A percentile compares a stretch with the other conserved stretches of the same genome.
These are phyloP conservation scores for Acer negundo DNA, from an alignment of 345 rosid genomes.

Conservation along the genomic window DNA sequence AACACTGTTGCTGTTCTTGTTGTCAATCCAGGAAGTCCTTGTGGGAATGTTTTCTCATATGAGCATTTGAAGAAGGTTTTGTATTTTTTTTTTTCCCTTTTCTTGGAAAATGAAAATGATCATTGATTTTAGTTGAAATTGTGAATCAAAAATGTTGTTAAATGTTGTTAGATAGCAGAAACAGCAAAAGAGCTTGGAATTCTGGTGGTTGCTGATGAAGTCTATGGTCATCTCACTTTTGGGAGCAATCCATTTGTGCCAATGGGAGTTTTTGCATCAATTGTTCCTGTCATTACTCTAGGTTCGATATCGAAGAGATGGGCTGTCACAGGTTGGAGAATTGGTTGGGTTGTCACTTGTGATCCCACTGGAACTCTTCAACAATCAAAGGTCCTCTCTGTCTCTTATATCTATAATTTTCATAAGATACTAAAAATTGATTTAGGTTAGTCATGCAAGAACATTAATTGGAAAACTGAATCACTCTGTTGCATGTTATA, in stretches of 20 bases:
- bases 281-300: constrained; percentile 57
- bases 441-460: too few species aligned
- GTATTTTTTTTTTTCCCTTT: constrained; percentile 11
- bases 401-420: not conserved
- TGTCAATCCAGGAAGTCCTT: constrained; percentile 61
- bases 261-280: constrained; percentile 58
- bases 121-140: not conserved
- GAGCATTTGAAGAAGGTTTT: constrained; percentile 57
- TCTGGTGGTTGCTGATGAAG: constrained; percentile 41
- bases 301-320: constrained; percentile 70
- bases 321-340: constrained; percentile 68
- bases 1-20: constrained; percentile 61
- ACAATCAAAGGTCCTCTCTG: constrained; percentile 36
- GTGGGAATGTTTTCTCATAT: constrained; percentile 56
- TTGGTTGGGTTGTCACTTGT: constrained; percentile 58
- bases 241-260: constrained; percentile 60
- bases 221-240: constrained; percentile 33
- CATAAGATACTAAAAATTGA: not conserved
- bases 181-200: constrained; percentile 61
- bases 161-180: constrained; percentile 40
- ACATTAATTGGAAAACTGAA: too few species aligned
- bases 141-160: not conserved
- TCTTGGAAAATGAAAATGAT: not conserved
- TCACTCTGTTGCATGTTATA: constrained; percentile 17
- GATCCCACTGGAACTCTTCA: constrained; percentile 48